A percentile compares a stretch with the other conserved stretches of the same genome.
These are phyloP conservation scores for Solanum chacoense DNA, from an alignment of 305 asterid species.

Conservation along the genomic window DNA sequence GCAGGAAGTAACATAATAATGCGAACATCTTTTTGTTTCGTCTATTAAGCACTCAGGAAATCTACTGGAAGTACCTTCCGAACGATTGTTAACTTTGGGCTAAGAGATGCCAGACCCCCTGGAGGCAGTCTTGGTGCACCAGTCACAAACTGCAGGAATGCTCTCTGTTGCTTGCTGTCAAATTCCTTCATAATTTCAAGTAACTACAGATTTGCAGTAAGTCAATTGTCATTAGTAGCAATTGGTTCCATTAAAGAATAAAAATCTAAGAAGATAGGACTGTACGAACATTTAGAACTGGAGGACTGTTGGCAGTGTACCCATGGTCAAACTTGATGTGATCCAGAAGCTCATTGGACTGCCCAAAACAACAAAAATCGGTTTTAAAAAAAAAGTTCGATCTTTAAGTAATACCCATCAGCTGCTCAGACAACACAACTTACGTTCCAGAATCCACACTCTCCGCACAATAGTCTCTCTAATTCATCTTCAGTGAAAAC, in stretches of 20 bases:
- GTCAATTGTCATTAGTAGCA: background rate
- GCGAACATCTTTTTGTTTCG: background rate
- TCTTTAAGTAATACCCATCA: background rate
- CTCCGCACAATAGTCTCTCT: conserved; percentile 85
- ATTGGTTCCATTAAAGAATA: background rate
- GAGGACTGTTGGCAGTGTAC: conserved; percentile 85
- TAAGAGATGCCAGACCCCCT: conserved; percentile 90
- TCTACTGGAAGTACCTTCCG: conserved; percentile 47
- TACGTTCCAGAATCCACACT: conserved; percentile 76
- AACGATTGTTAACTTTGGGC: conserved; percentile 87
- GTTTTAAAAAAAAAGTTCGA: background rate
- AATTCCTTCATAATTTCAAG: conserved; percentile 83
- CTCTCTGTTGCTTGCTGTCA: conserved; percentile 63
- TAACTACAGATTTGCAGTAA: conserved; percentile 32
- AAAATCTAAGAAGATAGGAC: conserved; percentile 1
- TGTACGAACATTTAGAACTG: conserved; percentile 55
- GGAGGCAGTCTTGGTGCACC: conserved; percentile 95
- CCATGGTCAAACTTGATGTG: conserved; percentile 97
- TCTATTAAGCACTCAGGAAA: background rate
- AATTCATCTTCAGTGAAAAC: conserved; percentile 79
- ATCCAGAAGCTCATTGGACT: conserved; percentile 73
- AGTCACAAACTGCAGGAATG: conserved; percentile 90
- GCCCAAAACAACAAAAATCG: conserved; percentile 13
- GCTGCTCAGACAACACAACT: conserved; percentile 1
- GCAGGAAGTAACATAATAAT: background rate